Evolutionary conservation across 768 basidiomycete genomes (phyloP), one percentile per base, ranked within the genome.

Genomic region (Collybiopsis luxurians): DNA sequence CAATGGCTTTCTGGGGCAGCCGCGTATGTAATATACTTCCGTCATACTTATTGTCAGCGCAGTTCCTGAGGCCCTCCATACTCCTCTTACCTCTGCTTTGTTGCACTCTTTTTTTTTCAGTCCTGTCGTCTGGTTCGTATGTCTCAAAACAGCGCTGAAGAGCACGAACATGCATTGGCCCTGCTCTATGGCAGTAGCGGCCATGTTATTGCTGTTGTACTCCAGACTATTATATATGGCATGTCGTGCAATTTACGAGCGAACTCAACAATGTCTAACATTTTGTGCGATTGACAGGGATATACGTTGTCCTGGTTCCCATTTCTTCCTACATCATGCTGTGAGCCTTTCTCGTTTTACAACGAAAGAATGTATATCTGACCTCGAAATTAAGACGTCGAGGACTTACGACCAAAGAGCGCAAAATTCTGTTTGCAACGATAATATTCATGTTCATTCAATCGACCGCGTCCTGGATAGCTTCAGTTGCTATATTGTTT

Each of bases 371-470:
- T 21, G 4, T 21, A n/a, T n/a, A n/a, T n/a, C n/a, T n/a, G n/a
- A n/a, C n/a, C 24, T 17, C 23, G 10, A 23, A n/a, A 9, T n/a
- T 45, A 5, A 45, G 44, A 12, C 44, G 24, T 26, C 19, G 44
- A 45, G 44, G 44, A 13, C 44, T 45, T 7, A 15, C 26, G 17
- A 44, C 53, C 24, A 44, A n/a, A 19, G 27, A 38, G 27, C 53
- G 43, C 42, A 55, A 46, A 17, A 13, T 55, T 9, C 34, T 55
- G n/a, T n/a, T n/a, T 34, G 43, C 40, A 34, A 55, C 44, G 53
- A 55, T 30, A 2, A 26, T 45, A 24, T 44, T 55, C 10, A 55
- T 55, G 53, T 55, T 55, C 42, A 10, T 31, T n/a, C 40, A 44
- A 11, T 44, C 40, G 21, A 44, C 53, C 10, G n/a, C n/a, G 26